These are phyloP conservation scores for Sclerotiophoma versabilis DNA, from an alignment of 2,329 filamentous ascomycete species.

Conservation along the genomic window DNA sequence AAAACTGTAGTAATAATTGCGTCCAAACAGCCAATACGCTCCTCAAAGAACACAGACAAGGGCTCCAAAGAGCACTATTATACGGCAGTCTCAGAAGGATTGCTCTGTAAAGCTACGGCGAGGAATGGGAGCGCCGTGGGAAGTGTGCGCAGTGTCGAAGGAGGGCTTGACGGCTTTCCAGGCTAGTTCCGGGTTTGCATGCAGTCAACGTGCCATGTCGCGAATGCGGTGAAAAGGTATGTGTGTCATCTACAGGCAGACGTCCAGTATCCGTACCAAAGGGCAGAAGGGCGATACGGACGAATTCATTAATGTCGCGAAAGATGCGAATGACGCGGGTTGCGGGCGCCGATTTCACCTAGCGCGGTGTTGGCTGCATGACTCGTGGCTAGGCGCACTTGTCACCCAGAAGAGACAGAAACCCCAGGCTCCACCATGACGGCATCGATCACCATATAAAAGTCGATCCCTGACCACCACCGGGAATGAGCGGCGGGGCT, in stretches of 20 bases:
- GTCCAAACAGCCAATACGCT: conserved; percentile 21
- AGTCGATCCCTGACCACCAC: conserved; percentile 11
- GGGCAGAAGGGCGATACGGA: conserved; percentile 11
- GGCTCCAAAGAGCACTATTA: conserved; percentile 2
- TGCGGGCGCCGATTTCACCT: conserved; percentile 14
- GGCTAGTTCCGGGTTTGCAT: not conserved
- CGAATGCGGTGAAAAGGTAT: not conserved
- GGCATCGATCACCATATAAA: conserved; percentile 19
- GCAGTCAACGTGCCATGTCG: conserved; percentile 8
- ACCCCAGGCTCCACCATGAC: conserved; percentile 15
- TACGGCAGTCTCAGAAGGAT: not conserved
- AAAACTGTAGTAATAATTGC: conserved; percentile 20
- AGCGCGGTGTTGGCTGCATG: conserved; percentile 9
- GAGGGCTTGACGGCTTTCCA: conserved; percentile 1
- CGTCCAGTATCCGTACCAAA: not conserved
- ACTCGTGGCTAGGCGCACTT: conserved; percentile 12
- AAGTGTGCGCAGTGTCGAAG: conserved; percentile 3
- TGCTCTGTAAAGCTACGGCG: conserved; percentile 2
- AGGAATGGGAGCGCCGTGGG: not conserved
- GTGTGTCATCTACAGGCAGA: not conserved
- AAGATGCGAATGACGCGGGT: conserved; percentile 16
- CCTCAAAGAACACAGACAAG: conserved; percentile 24
- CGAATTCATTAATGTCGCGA: conserved; percentile 13
- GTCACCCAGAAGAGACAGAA: conserved; percentile 2
- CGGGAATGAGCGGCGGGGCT: not conserved